Base-by-base conservation (phyloP, 2,329 filamentous ascomycete species). In the Fusarium napiforme region DNA sequence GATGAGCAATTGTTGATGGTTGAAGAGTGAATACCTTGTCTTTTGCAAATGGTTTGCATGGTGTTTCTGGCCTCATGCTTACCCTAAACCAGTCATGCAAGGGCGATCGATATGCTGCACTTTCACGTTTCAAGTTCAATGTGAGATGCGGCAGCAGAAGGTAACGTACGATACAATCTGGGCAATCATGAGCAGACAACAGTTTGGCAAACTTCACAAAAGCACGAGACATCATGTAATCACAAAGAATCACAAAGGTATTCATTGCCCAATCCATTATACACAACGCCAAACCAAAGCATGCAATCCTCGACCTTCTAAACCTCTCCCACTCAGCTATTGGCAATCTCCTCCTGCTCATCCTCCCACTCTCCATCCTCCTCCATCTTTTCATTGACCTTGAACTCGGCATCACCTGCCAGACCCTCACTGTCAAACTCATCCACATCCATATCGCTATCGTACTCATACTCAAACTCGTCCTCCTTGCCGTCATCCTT, bases 331-430 rank as follows among this genome's bases (percentile, higher is more conserved):
- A 46, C 32, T 73, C 49, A 78, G 56, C 74, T 76, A 39, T 79
- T 78, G 52, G 76, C 77, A 76, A 82, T 82, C 71, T 86, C 83
- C 45, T 84, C 80, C 62, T 85, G 80, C 71, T 87, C 86, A 36
- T 88, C 86, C 74, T 88, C 86, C 85, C 86, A 89, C 45, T 88
- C 86, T 7, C 82, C 85, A 1, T 85, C 83, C 30, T 86, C 82
- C 55, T 87, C 87, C 81, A 86, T 85, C 65, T 78, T 78, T 68
- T 86, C 83, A 59, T 88, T 87, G 32, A 85, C 80, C 76, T 83
- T 83, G 76, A 83, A 86, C 81, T 84, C 87, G 52, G 80, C 86
- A 77, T 83, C 88, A 40, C 84, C 88, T 47, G 78, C 87, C 72
- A 85, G 79, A 16, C 83, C 87, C 75, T 86, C 87, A 67, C 85